Evolutionary conservation across 108 stramenopile genomes (phyloP).

Genomic region (Skeletonema costatum): DNA sequence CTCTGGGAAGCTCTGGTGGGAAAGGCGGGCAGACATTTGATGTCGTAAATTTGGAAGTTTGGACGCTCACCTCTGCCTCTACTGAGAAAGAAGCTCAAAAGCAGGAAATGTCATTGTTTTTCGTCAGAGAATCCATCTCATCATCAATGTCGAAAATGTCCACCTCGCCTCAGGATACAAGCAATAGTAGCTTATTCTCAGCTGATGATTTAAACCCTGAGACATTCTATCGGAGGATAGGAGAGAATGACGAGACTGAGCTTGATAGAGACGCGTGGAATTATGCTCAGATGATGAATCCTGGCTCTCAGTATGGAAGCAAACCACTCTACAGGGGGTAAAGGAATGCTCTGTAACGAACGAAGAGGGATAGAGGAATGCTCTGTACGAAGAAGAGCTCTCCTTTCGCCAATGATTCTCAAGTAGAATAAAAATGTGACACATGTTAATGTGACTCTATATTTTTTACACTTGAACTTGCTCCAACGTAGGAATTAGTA

Average conservation of each 20-base stretch:
- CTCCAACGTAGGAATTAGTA: too few species aligned
- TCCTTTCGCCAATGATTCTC: too few species aligned
- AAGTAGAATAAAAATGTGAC: too few species aligned
- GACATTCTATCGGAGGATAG: conserved; percentile 30
- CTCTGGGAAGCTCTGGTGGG: conserved; percentile 35
- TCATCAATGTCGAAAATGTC: conserved; percentile 7
- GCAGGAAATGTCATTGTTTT: conserved; percentile 50
- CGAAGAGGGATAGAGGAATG: not conserved
- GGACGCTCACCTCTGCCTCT: conserved; percentile 74
- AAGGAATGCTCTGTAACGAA: too few species aligned
- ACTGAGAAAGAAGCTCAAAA: conserved; percentile 69
- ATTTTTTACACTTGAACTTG: too few species aligned
- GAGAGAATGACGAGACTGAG: conserved; percentile 32
- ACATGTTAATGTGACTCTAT: too few species aligned
- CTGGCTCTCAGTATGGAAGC: conserved; percentile 25
- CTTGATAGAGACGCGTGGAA: conserved; percentile 26
- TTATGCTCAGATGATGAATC: conserved; percentile 41
- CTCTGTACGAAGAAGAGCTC: too few species aligned
- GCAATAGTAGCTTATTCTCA: conserved; percentile 12
- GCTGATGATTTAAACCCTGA: conserved; percentile 28
- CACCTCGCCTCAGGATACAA: not conserved
- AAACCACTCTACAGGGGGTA: not conserved
- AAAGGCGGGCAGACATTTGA: conserved; percentile 61
- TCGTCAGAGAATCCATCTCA: conserved; percentile 28
- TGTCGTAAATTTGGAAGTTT: conserved; percentile 75